Evolutionary conservation across 352 stramenopile genomes (phyloP).

Genomic region (Globisporangium emineosum): DNA sequence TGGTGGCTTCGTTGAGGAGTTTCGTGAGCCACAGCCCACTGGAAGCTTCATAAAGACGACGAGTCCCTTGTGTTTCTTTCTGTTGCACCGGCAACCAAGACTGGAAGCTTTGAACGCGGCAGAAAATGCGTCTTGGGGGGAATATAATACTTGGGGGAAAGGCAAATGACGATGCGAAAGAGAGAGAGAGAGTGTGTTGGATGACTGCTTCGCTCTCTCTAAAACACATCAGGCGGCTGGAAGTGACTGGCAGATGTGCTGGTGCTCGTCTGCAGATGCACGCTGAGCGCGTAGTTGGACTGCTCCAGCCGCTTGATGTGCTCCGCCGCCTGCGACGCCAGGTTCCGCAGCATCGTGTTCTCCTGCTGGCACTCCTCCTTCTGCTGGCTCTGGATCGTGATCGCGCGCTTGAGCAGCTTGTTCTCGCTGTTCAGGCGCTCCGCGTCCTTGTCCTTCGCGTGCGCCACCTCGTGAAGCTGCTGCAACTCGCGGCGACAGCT

Average conservation of each 20-base stretch:
- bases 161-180: not conserved
- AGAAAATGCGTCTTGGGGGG: not conserved
- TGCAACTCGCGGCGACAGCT: constrained; percentile 50
- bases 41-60: not conserved
- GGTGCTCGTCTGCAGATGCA: constrained; percentile 84
- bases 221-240: constrained; percentile 74
- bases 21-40: not conserved
- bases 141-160: constrained; percentile 8
- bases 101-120: no score
- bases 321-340: constrained; percentile 76
- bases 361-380: constrained; percentile 80
- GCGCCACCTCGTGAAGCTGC: constrained; percentile 36
- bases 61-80: not conserved
- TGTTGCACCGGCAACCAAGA: no score
- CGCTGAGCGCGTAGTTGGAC: constrained; percentile 82
- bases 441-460: constrained; percentile 46
- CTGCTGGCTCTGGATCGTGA: constrained; percentile 86
- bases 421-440: constrained; percentile 79
- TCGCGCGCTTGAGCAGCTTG: constrained; percentile 79
- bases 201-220: constrained; percentile 14
- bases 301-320: constrained; percentile 86
- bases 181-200: not conserved
- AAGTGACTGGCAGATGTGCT: constrained; percentile 28
- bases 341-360: constrained; percentile 66
- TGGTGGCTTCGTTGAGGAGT: no score